Percentiles rank a stretch among this genome's conserved stretches.
Evolutionary conservation across 106 monocot species (phyloP).

Genomic region (Allium sativum): DNA sequence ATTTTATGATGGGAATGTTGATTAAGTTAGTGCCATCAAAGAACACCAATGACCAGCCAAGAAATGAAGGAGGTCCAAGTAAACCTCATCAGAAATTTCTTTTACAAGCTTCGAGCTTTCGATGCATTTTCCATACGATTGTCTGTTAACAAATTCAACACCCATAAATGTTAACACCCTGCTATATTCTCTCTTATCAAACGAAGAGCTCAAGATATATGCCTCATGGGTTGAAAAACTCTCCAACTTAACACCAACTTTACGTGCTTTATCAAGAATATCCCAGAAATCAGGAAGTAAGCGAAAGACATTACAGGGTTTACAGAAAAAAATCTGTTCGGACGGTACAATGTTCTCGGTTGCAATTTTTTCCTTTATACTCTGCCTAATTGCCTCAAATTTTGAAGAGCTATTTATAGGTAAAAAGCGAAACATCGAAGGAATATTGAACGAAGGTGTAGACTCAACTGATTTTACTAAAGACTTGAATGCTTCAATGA

Average conservation of each 20-base stretch:
- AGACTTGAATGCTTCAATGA: conserved; percentile 27
- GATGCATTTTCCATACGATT: conserved; percentile 36
- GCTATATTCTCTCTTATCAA: conserved; percentile 18
- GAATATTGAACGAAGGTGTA: conserved; percentile 14
- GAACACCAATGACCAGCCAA: conserved; percentile 12
- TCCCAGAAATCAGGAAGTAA: conserved; percentile 20
- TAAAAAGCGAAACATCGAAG: conserved; percentile 27
- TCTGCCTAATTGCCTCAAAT: conserved; percentile 11
- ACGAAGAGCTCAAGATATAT: conserved; percentile 15
- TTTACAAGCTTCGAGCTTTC: conserved; percentile 15
- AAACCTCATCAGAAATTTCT: conserved; percentile 20
- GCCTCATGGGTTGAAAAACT: conserved; percentile 19
- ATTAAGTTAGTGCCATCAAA: conserved; percentile 6
- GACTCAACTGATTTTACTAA: conserved; percentile 15
- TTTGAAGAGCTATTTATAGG: conserved; percentile 18
- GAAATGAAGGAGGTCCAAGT: conserved; percentile 23
- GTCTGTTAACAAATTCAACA: conserved; percentile 7
- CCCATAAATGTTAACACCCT: conserved; percentile 18
- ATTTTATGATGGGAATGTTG: conserved; percentile 21
- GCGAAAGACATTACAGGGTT: conserved; percentile 12
- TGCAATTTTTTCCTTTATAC: conserved; percentile 17
- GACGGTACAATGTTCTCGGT: conserved; percentile 30
- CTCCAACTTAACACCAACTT: conserved; percentile 9
- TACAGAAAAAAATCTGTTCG: conserved; percentile 25
- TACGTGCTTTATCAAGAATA: conserved; percentile 13